Evolutionary conservation across 768 basidiomycete genomes (phyloP).

Genomic region (Neoboletus magnificus): DNA sequence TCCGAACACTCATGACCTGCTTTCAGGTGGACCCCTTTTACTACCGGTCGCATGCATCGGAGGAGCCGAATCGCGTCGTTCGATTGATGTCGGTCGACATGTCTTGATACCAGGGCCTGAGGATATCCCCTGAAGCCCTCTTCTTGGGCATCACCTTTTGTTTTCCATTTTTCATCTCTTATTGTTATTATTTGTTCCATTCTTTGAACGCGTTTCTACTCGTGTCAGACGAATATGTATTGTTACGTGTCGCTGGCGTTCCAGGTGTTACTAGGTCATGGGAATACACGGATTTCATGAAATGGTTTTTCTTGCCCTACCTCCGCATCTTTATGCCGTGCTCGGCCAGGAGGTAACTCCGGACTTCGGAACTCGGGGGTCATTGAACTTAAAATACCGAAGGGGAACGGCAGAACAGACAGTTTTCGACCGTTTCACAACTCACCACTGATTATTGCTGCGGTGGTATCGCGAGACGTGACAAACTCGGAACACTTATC

Average conservation of each 20-base stretch:
- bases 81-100: neutral
- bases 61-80: slow-evolving; percentile 5
- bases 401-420: neutral
- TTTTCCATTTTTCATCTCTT: neutral
- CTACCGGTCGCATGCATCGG: neutral
- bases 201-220: neutral
- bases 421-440: neutral
- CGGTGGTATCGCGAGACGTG: neutral
- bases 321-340: neutral
- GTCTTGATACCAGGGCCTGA: neutral
- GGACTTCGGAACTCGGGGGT: too few relatives aligned
- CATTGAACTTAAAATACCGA: too few relatives aligned
- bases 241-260: neutral
- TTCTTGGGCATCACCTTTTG: neutral
- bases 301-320: too few relatives aligned
- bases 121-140: neutral
- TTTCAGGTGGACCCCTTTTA: neutral
- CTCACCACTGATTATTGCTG: neutral
- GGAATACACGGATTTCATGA: neutral
- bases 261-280: neutral
- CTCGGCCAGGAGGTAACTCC: neutral
- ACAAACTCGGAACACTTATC: too few relatives aligned
- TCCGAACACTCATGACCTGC: neutral
- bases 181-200: neutral
- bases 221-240: neutral